These are phyloP conservation scores for Rhodocollybia butyracea DNA, from an alignment of 768 basidiomycete species.

Conservation along the genomic window DNA sequence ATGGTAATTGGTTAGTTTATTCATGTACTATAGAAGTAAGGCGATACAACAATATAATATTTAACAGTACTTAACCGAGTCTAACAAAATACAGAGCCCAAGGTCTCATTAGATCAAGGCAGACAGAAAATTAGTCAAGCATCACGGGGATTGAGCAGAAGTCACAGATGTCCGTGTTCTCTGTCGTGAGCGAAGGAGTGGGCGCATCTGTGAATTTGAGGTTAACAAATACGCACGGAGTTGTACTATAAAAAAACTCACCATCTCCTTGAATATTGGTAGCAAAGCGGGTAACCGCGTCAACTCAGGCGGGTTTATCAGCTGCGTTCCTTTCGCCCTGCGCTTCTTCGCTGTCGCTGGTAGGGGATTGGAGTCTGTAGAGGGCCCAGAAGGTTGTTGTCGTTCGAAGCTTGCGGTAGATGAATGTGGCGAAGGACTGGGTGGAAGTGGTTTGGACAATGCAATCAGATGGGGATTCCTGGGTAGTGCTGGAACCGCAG, in stretches of 20 bases:
- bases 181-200: constrained; percentile 34
- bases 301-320: constrained; percentile 73
- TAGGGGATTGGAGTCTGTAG: constrained; percentile 5
- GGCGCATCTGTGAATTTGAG: constrained; percentile 34
- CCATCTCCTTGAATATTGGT: constrained; percentile 91
- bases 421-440: constrained; percentile 15
- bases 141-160: background rate
- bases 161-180: constrained; percentile 1
- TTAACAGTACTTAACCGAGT: too few species aligned
- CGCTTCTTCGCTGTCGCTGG: constrained; percentile 5
- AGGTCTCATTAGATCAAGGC: too few species aligned
- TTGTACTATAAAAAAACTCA: constrained; percentile 33
- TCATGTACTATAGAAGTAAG: too few species aligned
- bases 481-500: constrained; percentile 31
- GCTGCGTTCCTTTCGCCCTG: constrained; percentile 12
- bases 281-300: constrained; percentile 75
- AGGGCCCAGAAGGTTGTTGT: constrained; percentile 6
- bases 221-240: too few species aligned
- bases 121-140: background rate
- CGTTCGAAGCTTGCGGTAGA: background rate
- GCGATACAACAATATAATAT: too few species aligned
- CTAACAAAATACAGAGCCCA: too few species aligned
- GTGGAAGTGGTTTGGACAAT: constrained; percentile 41
- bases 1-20: too few species aligned
- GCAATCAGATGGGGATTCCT: constrained; percentile 23